Evolutionary conservation across 257 asterid genomes (phyloP), one percentile per base, ranked within the genome.

Genomic region (Nicotiana tabacum): DNA sequence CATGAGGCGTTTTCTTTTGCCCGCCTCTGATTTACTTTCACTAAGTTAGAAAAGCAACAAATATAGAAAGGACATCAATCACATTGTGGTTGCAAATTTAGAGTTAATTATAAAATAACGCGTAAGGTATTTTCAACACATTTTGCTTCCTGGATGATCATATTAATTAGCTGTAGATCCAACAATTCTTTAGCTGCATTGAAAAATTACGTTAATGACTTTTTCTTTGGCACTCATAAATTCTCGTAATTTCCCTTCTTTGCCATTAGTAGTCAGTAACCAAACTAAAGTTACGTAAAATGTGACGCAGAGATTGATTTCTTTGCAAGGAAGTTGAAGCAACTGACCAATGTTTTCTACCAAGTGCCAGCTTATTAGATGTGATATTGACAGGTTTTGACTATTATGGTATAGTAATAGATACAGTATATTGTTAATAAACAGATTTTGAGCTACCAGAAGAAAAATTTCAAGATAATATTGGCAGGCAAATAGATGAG

Each of bases 401-500:
- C 64, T 58, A 17, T 43, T 43, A 43, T 43, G 51, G 51, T 2
- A 43, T 43, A 43, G 51, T 43, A 8, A 11, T 43, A 43, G 51
- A 43, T 43, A 21, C 21, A 43, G 51, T 43, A 43, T 43, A 43
- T 43, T 43, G 51, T 43, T 43, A 43, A 43, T 43, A 43, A 8
- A 43, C 51, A 2, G 51, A 43, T 43, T 43, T 43, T 43, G 11
- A 43, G 11, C 11, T 0, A 18, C 29, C 60, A 21, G 4, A 33
- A 32, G 67, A 35, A 33, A 72, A 5, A 11, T 72, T 70, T 72
- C 78, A 43, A 46, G 37, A 43, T 43, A 39, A 43, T 70, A 70
- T 72, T 43, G 60, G 13, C 32, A 68, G 21, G n/a, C 3, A 67
- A 78, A n/a, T 79, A 29, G 88, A 74, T 74, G 85, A 86, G 84